Base-by-base conservation (phyloP, 2,329 filamentous ascomycete genomes). In the Colletotrichum graminicola region DNA sequence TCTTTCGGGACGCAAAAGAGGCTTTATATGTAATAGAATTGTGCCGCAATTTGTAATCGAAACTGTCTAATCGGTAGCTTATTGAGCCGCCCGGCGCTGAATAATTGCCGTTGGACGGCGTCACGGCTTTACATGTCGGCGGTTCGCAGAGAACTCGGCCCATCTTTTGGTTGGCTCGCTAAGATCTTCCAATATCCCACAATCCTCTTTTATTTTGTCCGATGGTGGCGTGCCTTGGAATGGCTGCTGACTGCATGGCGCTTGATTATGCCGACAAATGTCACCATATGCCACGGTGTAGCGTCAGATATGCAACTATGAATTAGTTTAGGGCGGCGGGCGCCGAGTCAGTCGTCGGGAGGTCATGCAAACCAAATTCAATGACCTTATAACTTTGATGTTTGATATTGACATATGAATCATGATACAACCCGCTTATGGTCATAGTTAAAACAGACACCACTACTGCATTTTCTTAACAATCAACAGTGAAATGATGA, bases 41-140 rank as follows among this genome's bases (percentile, higher is more conserved):
- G 6, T 41, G 5, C 39, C 10, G 60, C 12, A 16, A 29, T 62
- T 29, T 5, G 16, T 10, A 6, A n/a, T 11, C 29, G 21, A 45
- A 11, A 12, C n/a, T 12, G 34, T 21, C 23, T 26, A 45, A 18
- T 21, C 23, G 61, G 39, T 23, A 29, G 14, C 16, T 21, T 54
- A 36, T 71, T 67, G 64, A 62, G 56, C 67, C 63, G 63, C 39
- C 41, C 64, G 51, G 59, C 43, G 67, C 67, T 70, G 67, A 70
- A 39, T 61, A 70, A 66, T 47, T 23, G 12, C 49, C 26, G 29
- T 34, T 2, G 23, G 21, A 21, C 5, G 32, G 43, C 34, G 43
- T 51, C 43, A 29, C 26, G 18, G 23, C 34, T 21, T 21, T 21
- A 39, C 21, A 61, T 18, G 55, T 67, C 47, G 67, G 55, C 29